Conservation (phyloP, 2,329 filamentous ascomycete genomes). For the Myriosclerotinia scirpicola region DNA sequence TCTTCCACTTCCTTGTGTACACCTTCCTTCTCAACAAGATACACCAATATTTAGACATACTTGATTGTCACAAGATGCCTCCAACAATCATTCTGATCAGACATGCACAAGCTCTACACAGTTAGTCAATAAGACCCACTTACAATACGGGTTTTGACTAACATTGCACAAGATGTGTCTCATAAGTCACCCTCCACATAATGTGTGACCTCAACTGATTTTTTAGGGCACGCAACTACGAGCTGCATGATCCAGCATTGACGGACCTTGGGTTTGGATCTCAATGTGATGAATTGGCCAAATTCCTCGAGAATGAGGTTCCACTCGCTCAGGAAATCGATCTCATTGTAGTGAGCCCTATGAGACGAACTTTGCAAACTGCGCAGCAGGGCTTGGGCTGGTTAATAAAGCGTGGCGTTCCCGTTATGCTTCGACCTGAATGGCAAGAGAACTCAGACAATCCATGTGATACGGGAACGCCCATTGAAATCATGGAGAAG, state of each 20-base stretch:
- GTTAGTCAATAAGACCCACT: slow-evolving; percentile 35
- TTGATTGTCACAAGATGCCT: slow-evolving; percentile 40
- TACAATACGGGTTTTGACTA: slow-evolving; percentile 16
- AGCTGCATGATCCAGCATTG: slow-evolving; percentile 33
- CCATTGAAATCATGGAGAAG: slow-evolving; percentile 33
- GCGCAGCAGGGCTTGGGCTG: slow-evolving; percentile 38
- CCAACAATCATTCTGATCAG: slow-evolving; percentile 46
- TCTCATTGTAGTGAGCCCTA: slow-evolving; percentile 40
- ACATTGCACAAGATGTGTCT: slow-evolving; percentile 34
- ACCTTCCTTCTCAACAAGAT: neutral
- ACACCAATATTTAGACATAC: neutral
- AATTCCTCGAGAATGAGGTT: slow-evolving; percentile 33
- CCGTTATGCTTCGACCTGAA: slow-evolving; percentile 36
- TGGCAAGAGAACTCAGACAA: slow-evolving; percentile 41
- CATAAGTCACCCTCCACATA: slow-evolving; percentile 36
- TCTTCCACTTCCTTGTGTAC: neutral
- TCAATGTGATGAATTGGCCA: slow-evolving; percentile 35
- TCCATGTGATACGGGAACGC: slow-evolving; percentile 39
- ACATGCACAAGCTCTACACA: slow-evolving; percentile 46
- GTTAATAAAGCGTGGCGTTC: slow-evolving; percentile 38
- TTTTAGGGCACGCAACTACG: slow-evolving; percentile 33
- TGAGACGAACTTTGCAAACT: slow-evolving; percentile 40
- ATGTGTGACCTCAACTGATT: slow-evolving; percentile 27
- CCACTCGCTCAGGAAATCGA: slow-evolving; percentile 38
- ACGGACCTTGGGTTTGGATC: slow-evolving; percentile 32